Evolutionary conservation across 2,329 filamentous ascomycete genomes (phyloP).

Genomic region (Ophiostoma pallidulum): DNA sequence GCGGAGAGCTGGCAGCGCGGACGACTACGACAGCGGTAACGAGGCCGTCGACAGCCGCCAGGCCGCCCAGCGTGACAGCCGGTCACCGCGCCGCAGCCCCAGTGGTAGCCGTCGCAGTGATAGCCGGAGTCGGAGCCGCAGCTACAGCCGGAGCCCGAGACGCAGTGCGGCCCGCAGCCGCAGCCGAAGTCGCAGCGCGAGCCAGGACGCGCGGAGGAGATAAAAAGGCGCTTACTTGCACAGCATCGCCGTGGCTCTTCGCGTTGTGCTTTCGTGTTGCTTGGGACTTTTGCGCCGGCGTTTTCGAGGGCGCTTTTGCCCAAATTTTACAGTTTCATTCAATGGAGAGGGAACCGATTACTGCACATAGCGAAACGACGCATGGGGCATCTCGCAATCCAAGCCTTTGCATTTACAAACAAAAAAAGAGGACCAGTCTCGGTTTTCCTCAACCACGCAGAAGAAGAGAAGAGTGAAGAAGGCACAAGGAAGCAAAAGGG

Average conservation of each 20-base stretch:
- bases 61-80: background rate
- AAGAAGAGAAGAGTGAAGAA: background rate
- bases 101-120: background rate
- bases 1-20: background rate
- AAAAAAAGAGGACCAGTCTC: no score
- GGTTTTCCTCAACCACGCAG: background rate
- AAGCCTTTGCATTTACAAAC: no score
- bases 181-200: conserved; percentile 1
- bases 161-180: background rate
- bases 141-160: conserved; percentile 1
- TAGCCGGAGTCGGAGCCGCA: conserved; percentile 4
- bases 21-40: background rate
- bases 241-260: no score
- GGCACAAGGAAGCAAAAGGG: background rate
- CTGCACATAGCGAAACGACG: no score
- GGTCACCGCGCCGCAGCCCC: conserved; percentile 2
- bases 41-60: background rate
- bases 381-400: no score
- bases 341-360: no score
- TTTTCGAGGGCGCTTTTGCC: no score
- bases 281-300: no score
- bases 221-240: no score
- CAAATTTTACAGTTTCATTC: no score
- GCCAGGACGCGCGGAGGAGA: background rate
- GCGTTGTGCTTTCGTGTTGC: no score